A percentile compares a stretch with the other conserved stretches of the same genome.
Conservation (phyloP, 2,329 filamentous ascomycete species). For the Cercospora zeae-maydis region DNA sequence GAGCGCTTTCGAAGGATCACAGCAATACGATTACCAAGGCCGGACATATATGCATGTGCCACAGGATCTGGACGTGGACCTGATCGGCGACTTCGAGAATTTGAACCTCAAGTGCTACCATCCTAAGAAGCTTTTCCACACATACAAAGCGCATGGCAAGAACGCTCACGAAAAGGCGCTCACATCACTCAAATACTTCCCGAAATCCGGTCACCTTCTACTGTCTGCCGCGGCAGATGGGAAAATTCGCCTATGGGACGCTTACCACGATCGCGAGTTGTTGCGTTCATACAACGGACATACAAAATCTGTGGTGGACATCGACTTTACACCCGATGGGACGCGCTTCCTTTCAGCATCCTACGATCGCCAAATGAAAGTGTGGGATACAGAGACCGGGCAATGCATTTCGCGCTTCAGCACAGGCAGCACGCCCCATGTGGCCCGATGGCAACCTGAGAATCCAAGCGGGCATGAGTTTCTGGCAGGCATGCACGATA, state of each 20-base stretch:
- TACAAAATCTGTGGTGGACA: conserved; percentile 82
- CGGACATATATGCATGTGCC: conserved; percentile 97
- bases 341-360: conserved; percentile 85
- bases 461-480: conserved; percentile 79
- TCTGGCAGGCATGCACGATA: conserved; percentile 93
- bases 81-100: conserved; percentile 76
- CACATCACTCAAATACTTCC: conserved; percentile 86
- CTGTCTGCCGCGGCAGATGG: conserved; percentile 86
- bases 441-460: conserved; percentile 86
- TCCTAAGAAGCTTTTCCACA: conserved; percentile 88
- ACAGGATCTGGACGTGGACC: conserved; percentile 80
- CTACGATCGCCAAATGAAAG: conserved; percentile 91
- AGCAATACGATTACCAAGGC: conserved; percentile 88
- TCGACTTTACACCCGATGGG: conserved; percentile 79
- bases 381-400: conserved; percentile 97
- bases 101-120: conserved; percentile 56
- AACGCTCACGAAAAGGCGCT: conserved; percentile 66
- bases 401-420: conserved; percentile 83
- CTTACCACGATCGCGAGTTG: conserved; percentile 84
- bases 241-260: conserved; percentile 91
- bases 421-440: conserved; percentile 91
- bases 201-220: conserved; percentile 78
- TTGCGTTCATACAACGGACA: conserved; percentile 90
- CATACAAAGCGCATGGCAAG: conserved; percentile 67
- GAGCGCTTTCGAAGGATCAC: conserved; percentile 77